A percentile compares a stretch with the other conserved stretches of the same genome.
Conservation (phyloP, 768 basidiomycete species). For the Phylloporus sp. region DNA sequence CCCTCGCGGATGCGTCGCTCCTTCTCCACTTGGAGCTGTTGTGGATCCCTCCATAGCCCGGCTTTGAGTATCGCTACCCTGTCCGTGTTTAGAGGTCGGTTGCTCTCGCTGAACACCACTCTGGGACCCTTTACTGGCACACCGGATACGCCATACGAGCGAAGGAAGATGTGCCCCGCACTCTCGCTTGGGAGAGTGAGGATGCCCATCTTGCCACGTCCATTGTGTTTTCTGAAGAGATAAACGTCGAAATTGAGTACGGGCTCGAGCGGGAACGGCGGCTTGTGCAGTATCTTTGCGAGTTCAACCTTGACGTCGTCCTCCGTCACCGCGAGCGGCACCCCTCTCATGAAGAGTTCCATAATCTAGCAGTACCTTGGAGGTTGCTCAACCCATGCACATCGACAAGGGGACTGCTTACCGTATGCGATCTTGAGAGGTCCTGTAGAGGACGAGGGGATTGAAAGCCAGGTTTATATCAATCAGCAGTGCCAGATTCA, state of each 20-base stretch:
- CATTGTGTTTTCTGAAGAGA: conserved; percentile 24
- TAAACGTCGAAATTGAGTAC: conserved; percentile 33
- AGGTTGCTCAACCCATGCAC: neutral
- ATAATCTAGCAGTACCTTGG: conserved; percentile 17
- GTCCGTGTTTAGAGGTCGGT: conserved; percentile 17
- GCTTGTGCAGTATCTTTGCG: conserved; percentile 32
- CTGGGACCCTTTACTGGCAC: conserved; percentile 24
- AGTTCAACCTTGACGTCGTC: conserved; percentile 33
- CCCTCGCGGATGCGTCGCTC: conserved; percentile 22
- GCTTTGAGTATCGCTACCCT: conserved; percentile 23
- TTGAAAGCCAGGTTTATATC: conserved; percentile 14
- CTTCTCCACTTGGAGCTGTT: conserved; percentile 19
- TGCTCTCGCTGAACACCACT: conserved; percentile 22
- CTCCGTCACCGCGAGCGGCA: conserved; percentile 24
- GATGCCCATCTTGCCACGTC: conserved; percentile 27
- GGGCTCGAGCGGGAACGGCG: conserved; percentile 28
- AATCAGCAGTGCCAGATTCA: neutral
- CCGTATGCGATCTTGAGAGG: conserved; percentile 14
- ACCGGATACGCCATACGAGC: conserved; percentile 23
- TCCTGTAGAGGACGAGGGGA: neutral
- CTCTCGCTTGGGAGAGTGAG: conserved; percentile 27
- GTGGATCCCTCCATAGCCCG: conserved; percentile 31
- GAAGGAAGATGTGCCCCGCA: conserved; percentile 25
- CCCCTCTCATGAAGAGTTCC: conserved; percentile 35
- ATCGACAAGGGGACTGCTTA: conserved; percentile 11